Evolutionary conservation across 2,329 filamentous ascomycete genomes (phyloP).

Genomic region (Helotiales sp.): DNA sequence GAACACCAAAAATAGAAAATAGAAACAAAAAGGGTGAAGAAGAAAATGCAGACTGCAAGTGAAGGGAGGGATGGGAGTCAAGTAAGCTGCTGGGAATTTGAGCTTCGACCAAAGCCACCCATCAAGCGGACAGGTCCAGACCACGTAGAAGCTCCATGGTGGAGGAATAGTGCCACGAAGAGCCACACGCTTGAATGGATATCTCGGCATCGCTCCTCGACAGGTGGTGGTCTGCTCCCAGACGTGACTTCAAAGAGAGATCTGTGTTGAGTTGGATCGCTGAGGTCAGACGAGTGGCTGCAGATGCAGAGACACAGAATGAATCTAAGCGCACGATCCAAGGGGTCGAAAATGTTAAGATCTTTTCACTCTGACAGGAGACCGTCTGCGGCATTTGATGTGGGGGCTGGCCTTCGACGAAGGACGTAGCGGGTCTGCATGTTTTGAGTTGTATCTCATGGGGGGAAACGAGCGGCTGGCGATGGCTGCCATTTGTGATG

Average conservation of each 20-base stretch:
- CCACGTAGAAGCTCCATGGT: not conserved
- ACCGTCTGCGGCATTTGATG: not conserved
- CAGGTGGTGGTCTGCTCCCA: not conserved
- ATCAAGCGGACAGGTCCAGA: not conserved
- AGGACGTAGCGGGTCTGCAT: not conserved
- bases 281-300: conserved; percentile 8
- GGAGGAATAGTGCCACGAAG: not conserved
- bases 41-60: not conserved
- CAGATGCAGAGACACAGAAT: conserved; percentile 3
- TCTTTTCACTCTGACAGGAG: not conserved
- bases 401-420: not conserved
- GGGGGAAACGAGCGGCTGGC: not conserved
- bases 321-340: conserved; percentile 1
- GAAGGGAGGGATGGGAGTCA: not conserved
- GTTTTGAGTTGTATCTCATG: not conserved
- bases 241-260: not conserved
- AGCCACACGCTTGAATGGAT: not conserved
- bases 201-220: not conserved
- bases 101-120: conserved; percentile 5
- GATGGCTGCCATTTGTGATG: not conserved
- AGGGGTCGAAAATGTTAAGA: not conserved
- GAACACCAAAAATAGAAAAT: not conserved
- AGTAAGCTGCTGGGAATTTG: not conserved
- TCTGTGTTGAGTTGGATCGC: conserved; percentile 4
- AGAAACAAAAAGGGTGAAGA: not conserved